These are phyloP conservation scores for Ceratocystis papillata DNA, from an alignment of 2,329 filamentous ascomycete genomes.

Conservation along the genomic window DNA sequence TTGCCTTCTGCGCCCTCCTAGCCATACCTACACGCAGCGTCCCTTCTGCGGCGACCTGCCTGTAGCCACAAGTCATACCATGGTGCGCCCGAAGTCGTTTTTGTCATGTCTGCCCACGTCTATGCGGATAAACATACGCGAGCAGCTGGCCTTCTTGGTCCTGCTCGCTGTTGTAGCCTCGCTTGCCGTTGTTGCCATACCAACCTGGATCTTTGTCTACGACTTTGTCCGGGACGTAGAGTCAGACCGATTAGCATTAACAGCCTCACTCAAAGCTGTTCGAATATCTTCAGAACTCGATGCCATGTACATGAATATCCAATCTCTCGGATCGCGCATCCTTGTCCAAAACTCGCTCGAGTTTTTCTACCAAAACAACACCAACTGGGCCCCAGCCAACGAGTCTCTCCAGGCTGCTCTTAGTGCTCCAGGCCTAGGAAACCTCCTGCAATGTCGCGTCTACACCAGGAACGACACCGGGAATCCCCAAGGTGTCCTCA, in stretches of 20 bases:
- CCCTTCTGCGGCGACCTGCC: background rate
- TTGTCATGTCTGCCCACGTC: slow-evolving; percentile 25
- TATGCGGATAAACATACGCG: slow-evolving; percentile 79
- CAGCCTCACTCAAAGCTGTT: slow-evolving; percentile 76
- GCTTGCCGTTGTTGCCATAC: slow-evolving; percentile 67
- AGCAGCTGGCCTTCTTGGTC: slow-evolving; percentile 75
- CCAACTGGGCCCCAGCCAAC: slow-evolving; percentile 51
- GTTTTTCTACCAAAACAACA: slow-evolving; percentile 47
- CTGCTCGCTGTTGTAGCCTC: slow-evolving; percentile 62
- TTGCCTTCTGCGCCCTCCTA: background rate
- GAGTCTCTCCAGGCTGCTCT: slow-evolving; percentile 64
- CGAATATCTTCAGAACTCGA: slow-evolving; percentile 69
- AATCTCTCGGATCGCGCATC: slow-evolving; percentile 58
- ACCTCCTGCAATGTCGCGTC: slow-evolving; percentile 60
- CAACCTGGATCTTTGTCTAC: slow-evolving; percentile 54
- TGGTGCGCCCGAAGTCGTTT: slow-evolving; percentile 22
- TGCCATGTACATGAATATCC: slow-evolving; percentile 64
- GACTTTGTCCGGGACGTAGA: slow-evolving; percentile 43
- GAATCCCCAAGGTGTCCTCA: slow-evolving; percentile 47
- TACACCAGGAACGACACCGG: slow-evolving; percentile 59
- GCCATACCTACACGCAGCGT: background rate
- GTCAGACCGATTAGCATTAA: slow-evolving; percentile 56
- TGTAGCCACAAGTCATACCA: slow-evolving; percentile 2
- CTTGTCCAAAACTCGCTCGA: slow-evolving; percentile 46
- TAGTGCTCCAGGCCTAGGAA: slow-evolving; percentile 44